These are phyloP conservation scores for Flueggea neowawraea DNA, from an alignment of 441 rosid species.

Conservation along the genomic window DNA sequence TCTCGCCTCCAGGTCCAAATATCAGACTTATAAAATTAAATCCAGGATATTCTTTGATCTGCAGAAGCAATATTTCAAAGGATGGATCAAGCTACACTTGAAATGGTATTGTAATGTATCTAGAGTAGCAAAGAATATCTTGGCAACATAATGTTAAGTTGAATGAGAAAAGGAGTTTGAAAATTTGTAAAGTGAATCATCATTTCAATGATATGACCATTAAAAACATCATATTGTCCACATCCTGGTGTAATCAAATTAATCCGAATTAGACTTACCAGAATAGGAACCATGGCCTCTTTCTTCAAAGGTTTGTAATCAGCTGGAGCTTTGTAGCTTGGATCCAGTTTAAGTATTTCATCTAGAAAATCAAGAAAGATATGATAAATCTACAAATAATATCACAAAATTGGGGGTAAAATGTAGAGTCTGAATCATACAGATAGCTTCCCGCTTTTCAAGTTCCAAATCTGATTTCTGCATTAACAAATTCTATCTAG, in stretches of 20 bases:
- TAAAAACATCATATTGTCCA: too few species aligned
- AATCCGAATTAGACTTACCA: constrained; percentile 46
- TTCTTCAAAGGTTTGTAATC: constrained; percentile 82
- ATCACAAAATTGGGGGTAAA: constrained; percentile 3
- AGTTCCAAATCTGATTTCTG: constrained; percentile 65
- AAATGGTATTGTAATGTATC: background rate
- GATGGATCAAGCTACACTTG: background rate
- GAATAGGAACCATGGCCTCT: constrained; percentile 70
- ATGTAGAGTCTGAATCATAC: constrained; percentile 31
- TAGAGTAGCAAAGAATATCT: background rate
- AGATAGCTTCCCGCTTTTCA: constrained; percentile 77
- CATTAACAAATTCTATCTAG: constrained; percentile 23
- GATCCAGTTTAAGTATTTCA: constrained; percentile 77
- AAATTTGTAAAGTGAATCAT: too few species aligned
- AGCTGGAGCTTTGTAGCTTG: constrained; percentile 76
- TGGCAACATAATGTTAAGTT: background rate
- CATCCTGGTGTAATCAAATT: background rate
- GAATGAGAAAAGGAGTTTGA: too few species aligned
- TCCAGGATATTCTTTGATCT: constrained; percentile 76
- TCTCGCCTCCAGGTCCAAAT: constrained; percentile 79
- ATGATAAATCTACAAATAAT: background rate
- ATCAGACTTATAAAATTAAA: constrained; percentile 69
- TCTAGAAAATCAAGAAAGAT: constrained; percentile 41
- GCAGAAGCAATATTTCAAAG: constrained; percentile 16
- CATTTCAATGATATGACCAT: too few species aligned